Base-by-base conservation (phyloP, 1,284 basidiomycete genomes). In the Cutaneotrichosporon sp. region DNA sequence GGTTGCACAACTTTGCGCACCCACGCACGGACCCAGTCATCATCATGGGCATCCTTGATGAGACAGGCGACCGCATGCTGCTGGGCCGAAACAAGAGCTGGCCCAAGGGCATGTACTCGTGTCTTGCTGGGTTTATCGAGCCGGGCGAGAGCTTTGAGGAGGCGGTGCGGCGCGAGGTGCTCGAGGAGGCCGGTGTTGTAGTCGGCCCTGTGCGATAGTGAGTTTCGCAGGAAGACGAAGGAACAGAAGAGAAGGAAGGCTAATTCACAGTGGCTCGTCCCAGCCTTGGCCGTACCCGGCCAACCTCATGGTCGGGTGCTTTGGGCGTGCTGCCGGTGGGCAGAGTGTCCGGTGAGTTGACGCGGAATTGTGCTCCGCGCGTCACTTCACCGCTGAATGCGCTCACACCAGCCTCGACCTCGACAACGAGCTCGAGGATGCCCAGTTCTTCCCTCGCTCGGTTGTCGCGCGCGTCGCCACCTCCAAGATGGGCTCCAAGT, bases 101-200 rank as follows among this genome's bases (percentile, higher is more conserved):
- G 81, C 78, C 81, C 0, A 79, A 80, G 64, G 81, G 77, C n/a
- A 75, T 79, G 79, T 96, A 92, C 80, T 94, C 91, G 6, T 91
- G 91, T 58, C 81, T 96, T 22, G 92, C 92, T 1, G 93, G 93
- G 1, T 97, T 96, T 75, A 87, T 92, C 61, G 93, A 97, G 77
- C 91, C 92, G 2, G 93, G 90, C n/a, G 94, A 97, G 80, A 88
- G 89, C 0, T 90, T 98, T 69, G 96, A 99, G 80, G 95, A 98
- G 71, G 90, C 94, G 0, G 94, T 98, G 18, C 85, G 87, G 66
- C 85, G 96, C 36, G 96, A 98, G 80, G 90, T 97, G 72, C 90
- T 92, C 86, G 96, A 98, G 79, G 96, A 98, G 80, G 90, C 92
- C 0, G 96, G 96, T 6, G 86, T 98, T 22, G 86, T 85, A 51